phyloP scores from a whole-genome alignment of 1,139 yeast genomes.

The Groenewaldozyma sp. region DNA sequence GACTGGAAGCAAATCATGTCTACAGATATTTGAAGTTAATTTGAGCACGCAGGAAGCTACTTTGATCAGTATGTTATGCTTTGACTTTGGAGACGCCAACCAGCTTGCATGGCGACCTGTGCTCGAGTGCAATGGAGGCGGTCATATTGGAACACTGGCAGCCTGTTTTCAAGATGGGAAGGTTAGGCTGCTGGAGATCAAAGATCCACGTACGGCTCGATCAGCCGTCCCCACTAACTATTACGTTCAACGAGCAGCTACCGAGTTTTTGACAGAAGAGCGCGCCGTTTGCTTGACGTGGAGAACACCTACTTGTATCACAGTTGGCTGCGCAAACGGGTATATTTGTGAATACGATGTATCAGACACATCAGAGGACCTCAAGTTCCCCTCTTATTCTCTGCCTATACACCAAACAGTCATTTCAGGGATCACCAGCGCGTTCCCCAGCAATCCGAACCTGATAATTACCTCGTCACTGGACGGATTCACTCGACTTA shows the following conservation, averaged over 20 bases:
- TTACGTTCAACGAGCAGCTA: conserved; percentile 28
- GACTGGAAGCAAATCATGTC: conserved; percentile 14
- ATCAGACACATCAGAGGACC: conserved; percentile 13
- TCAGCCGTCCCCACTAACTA: conserved; percentile 18
- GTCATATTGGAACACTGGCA: conserved; percentile 36
- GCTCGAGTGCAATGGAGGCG: conserved; percentile 22
- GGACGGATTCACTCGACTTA: conserved; percentile 38
- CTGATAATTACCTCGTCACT: conserved; percentile 39
- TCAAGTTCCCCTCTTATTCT: conserved; percentile 39
- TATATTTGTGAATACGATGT: conserved; percentile 54
- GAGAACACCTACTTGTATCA: conserved; percentile 39
- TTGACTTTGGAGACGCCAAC: conserved; percentile 38
- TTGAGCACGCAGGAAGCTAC: conserved; percentile 14
- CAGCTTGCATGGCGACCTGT: conserved; percentile 12
- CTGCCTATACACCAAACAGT: conserved; percentile 43
- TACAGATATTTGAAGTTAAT: conserved; percentile 18
- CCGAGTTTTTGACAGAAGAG: conserved; percentile 24
- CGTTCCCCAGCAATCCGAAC: conserved; percentile 33
- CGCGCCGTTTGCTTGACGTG: conserved; percentile 49
- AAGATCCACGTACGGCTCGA: conserved; percentile 20
- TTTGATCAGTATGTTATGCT: conserved; percentile 31
- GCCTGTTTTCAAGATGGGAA: conserved; percentile 58
- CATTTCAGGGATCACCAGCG: conserved; percentile 39
- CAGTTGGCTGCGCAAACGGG: conserved; percentile 63
- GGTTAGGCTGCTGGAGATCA: conserved; percentile 43